Evolutionary conservation across 768 basidiomycete genomes (phyloP).

Genomic region (Harrya chromipes): DNA sequence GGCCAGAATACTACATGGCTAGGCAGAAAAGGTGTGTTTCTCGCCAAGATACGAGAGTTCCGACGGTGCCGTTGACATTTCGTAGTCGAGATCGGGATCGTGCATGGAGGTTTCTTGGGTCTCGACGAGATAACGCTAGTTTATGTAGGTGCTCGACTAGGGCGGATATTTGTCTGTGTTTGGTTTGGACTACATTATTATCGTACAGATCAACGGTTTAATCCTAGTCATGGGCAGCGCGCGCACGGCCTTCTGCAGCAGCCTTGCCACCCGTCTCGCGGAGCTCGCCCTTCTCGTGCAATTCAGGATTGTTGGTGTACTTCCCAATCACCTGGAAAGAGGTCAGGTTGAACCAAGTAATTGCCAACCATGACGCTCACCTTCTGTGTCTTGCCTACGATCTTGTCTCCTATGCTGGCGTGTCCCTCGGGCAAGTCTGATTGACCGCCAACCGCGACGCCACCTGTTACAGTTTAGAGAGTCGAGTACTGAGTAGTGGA

Average conservation of each 20-base stretch:
- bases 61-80: too few species aligned
- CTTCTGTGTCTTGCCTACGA: slow-evolving; percentile 58
- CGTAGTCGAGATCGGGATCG: too few species aligned
- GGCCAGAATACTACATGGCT: too few species aligned
- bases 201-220: slow-evolving; percentile 12
- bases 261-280: slow-evolving; percentile 52
- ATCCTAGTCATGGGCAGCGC: slow-evolving; percentile 37
- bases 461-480: slow-evolving; percentile 9
- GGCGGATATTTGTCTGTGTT: too few species aligned
- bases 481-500: background rate
- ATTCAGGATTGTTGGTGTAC: slow-evolving; percentile 41
- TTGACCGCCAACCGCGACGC: slow-evolving; percentile 27
- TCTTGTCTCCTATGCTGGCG: slow-evolving; percentile 47
- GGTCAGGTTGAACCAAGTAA: background rate
- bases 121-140: too few species aligned
- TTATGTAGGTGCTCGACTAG: too few species aligned
- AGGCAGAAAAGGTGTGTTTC: too few species aligned
- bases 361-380: slow-evolving; percentile 23
- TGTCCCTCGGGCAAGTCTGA: slow-evolving; percentile 32
- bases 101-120: too few species aligned
- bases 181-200: too few species aligned
- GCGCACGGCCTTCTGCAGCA: slow-evolving; percentile 39
- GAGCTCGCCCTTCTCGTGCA: slow-evolving; percentile 56
- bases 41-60: too few species aligned
- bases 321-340: slow-evolving; percentile 47